Percentiles rank a stretch among this genome's conserved stretches.
phyloP scores from a whole-genome alignment of 108 stramenopile species.

The Cyclostephanos tholiformis region DNA sequence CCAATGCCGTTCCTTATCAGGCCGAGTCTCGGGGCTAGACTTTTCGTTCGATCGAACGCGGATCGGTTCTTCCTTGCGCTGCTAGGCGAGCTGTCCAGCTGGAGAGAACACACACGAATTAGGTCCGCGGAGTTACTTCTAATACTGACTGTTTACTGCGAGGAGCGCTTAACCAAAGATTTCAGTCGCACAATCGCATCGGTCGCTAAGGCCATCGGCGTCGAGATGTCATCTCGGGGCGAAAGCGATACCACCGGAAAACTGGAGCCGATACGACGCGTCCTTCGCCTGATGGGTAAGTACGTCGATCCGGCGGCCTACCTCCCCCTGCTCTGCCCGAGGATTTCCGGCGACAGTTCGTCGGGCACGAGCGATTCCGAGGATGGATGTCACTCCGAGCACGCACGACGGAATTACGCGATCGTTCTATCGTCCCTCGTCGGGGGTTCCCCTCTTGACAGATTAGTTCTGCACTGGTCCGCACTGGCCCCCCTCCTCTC shows the following conservation, averaged over 20 bases:
- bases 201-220: conserved; percentile 43
- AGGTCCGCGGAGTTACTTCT: conserved; percentile 47
- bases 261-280: conserved; percentile 24
- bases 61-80: conserved; percentile 68
- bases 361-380: conserved; percentile 32
- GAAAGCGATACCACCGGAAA: conserved; percentile 9
- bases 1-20: conserved; percentile 64
- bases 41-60: conserved; percentile 72
- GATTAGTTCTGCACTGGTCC: conserved; percentile 36
- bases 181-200: conserved; percentile 39
- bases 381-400: conserved; percentile 38
- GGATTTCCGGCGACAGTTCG: conserved; percentile 38
- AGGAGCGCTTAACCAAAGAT: conserved; percentile 64
- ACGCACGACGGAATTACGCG: conserved; percentile 15
- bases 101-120: conserved; percentile 44
- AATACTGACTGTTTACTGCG: conserved; percentile 56
- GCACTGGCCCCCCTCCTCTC: conserved; percentile 22
- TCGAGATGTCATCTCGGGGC: conserved; percentile 8
- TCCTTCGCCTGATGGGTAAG: conserved; percentile 43
- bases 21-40: conserved; percentile 72
- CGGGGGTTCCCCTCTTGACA: conserved; percentile 30
- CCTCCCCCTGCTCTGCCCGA: conserved; percentile 30
- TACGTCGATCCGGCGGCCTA: conserved; percentile 41
- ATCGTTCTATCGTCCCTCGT: conserved; percentile 32
- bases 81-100: conserved; percentile 70